Evolutionary conservation across 2,329 filamentous ascomycete genomes (phyloP).

Genomic region (Bipolaris oryzae): DNA sequence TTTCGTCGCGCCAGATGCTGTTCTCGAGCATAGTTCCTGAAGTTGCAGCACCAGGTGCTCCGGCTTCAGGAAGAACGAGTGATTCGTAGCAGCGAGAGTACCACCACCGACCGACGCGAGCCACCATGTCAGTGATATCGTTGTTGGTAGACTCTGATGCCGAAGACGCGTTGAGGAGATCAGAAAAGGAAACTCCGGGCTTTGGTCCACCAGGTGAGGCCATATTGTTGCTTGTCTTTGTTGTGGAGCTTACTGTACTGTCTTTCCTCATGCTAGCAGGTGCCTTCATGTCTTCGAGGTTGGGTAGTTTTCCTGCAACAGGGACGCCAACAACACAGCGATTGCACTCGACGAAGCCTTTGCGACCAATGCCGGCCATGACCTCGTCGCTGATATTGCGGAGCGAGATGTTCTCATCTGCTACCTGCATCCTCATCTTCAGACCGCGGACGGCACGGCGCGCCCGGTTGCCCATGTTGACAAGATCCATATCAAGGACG

Average conservation of each 20-base stretch:
- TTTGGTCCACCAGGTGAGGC: constrained; percentile 30
- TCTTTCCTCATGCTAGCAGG: constrained; percentile 33
- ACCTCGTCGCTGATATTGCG: constrained; percentile 61
- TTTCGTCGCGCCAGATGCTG: constrained; percentile 80
- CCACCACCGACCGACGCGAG: constrained; percentile 94
- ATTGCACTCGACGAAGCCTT: constrained; percentile 75
- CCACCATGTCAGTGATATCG: constrained; percentile 89
- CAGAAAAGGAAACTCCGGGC: constrained; percentile 45
- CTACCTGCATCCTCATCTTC: constrained; percentile 71
- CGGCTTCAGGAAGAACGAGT: constrained; percentile 54
- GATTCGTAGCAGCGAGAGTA: constrained; percentile 91
- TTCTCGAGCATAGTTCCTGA: constrained; percentile 51
- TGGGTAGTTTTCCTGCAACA: constrained; percentile 60
- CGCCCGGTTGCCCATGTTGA: constrained; percentile 78
- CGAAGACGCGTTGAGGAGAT: constrained; percentile 41
- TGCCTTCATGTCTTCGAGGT: constrained; percentile 31
- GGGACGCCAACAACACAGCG: constrained; percentile 79
- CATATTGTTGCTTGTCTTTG: constrained; percentile 22
- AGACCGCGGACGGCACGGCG: constrained; percentile 71
- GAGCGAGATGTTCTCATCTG: constrained; percentile 66
- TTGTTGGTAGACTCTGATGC: constrained; percentile 66
- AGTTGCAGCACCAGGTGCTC: constrained; percentile 43
- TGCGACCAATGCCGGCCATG: constrained; percentile 68
- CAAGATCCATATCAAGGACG: constrained; percentile 78
- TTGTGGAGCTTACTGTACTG: constrained; percentile 32